Conservation (phyloP, 1,139 yeast species). For the Candida sp. region DNA sequence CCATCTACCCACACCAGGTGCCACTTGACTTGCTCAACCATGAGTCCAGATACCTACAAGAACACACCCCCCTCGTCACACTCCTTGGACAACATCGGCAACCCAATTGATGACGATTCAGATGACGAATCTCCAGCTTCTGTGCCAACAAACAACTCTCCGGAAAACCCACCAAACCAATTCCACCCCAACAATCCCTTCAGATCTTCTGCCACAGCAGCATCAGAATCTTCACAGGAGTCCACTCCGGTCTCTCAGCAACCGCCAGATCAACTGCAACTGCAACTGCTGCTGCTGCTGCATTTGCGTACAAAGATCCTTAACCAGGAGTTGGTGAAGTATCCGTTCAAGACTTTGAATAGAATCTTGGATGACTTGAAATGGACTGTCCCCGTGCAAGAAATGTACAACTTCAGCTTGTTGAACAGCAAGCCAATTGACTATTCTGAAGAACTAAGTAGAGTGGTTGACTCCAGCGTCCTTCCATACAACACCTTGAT, state of each 20-base stretch:
- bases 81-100: not conserved
- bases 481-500: slow-evolving; percentile 25
- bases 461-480: slow-evolving; percentile 14
- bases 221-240: slow-evolving; percentile 1
- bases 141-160: slow-evolving; percentile 5
- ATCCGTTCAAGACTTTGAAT: slow-evolving; percentile 65
- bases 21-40: not conserved
- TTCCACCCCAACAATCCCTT: slow-evolving; percentile 10
- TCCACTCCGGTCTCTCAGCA: not conserved
- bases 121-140: slow-evolving; percentile 9
- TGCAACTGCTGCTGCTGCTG: not conserved
- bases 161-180: slow-evolving; percentile 6
- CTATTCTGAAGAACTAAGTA: slow-evolving; percentile 35
- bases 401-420: slow-evolving; percentile 24
- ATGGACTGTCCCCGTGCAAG: slow-evolving; percentile 38
- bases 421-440: slow-evolving; percentile 36
- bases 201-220: slow-evolving; percentile 4
- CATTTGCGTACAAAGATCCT: slow-evolving; percentile 15
- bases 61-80: not conserved
- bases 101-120: not conserved
- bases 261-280: not conserved
- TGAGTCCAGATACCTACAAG: not conserved
- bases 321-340: slow-evolving; percentile 16
- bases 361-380: slow-evolving; percentile 68
- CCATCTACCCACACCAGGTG: too few species aligned